phyloP scores from a whole-genome alignment of 2,329 filamentous ascomycete genomes.

The Hypomyces perniciosus region DNA sequence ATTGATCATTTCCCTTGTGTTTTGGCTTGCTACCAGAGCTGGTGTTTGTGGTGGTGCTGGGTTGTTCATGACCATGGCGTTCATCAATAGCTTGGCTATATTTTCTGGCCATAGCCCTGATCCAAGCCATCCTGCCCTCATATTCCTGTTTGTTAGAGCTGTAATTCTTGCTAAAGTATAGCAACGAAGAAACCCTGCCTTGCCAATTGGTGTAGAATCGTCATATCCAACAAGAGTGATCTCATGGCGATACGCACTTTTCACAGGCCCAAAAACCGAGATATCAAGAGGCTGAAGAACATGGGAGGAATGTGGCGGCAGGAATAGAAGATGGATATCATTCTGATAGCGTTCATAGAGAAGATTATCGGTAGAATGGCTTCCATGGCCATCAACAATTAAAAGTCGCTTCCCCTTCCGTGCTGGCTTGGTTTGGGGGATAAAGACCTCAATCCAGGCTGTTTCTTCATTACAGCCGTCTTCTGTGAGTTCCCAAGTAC shows the following conservation, averaged over 20 bases:
- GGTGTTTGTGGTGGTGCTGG: not conserved
- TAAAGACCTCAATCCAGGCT: constrained; percentile 10
- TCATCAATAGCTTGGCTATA: not conserved
- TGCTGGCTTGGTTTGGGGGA: not conserved
- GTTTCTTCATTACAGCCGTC: constrained; percentile 5
- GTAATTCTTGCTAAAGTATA: not conserved
- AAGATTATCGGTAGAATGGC: constrained; percentile 10
- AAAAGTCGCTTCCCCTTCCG: not conserved
- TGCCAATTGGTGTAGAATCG: not conserved
- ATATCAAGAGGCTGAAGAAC: constrained; percentile 6
- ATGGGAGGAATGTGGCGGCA: not conserved
- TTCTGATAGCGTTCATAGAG: constrained; percentile 7
- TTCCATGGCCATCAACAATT: constrained; percentile 9
- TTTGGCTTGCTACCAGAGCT: too few species aligned
- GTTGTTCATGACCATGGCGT: not conserved
- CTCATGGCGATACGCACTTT: not conserved
- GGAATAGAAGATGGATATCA: constrained; percentile 4
- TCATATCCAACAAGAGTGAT: not conserved
- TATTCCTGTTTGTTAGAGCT: not conserved
- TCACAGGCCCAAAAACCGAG: constrained; percentile 2
- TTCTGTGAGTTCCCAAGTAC: constrained; percentile 10
- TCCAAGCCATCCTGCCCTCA: not conserved
- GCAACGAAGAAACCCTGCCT: not conserved
- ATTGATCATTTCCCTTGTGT: too few species aligned
- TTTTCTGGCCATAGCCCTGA: constrained; percentile 1